phyloP scores from a whole-genome alignment of 208 protist species.

The Tritrichomonas foetus region DNA sequence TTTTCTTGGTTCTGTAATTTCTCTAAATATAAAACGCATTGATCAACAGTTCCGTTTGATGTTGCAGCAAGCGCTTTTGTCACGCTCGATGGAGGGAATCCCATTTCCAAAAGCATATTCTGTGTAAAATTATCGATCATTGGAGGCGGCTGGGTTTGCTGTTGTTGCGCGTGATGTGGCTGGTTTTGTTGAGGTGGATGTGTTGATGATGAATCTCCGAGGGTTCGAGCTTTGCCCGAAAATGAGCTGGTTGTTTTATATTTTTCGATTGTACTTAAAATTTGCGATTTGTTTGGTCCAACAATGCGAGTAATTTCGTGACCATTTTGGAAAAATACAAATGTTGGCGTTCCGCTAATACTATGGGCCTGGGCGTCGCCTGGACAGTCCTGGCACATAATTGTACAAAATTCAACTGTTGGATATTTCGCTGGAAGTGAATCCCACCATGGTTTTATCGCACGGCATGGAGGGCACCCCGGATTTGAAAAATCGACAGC shows the following conservation, averaged over 20 bases:
- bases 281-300: not conserved
- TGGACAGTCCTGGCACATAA: not conserved
- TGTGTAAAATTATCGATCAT: not conserved
- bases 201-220: not conserved
- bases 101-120: not conserved
- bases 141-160: too few relatives aligned
- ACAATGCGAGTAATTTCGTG: not conserved
- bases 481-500: not conserved
- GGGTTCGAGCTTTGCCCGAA: not conserved
- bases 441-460: conserved; percentile 2
- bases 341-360: not conserved
- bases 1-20: not conserved
- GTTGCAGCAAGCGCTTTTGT: not conserved
- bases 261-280: not conserved
- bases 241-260: not conserved
- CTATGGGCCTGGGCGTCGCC: not conserved
- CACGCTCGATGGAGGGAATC: not conserved
- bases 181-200: not conserved
- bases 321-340: not conserved
- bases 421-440: not conserved
- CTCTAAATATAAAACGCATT: not conserved
- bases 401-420: not conserved
- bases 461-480: not conserved
- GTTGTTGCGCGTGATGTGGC: not conserved
- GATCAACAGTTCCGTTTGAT: not conserved